Base-by-base conservation (phyloP, 2,329 filamentous ascomycete genomes). In the Elsinoe fawcettii region DNA sequence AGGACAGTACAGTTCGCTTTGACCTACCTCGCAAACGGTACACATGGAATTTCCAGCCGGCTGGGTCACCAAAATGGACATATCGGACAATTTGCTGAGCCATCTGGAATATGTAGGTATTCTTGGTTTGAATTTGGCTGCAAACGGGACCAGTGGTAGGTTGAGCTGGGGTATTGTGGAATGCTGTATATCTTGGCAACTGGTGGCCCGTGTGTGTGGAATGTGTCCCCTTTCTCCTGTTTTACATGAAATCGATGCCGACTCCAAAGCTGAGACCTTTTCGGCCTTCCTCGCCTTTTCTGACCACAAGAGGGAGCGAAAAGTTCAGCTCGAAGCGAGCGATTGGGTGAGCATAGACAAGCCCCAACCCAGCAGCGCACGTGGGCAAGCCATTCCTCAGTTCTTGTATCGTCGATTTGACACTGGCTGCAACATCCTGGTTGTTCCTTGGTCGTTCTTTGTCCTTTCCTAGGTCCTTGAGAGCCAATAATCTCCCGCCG, bases 241-340 rank as follows among this genome's bases (percentile, higher is more conserved):
- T 61, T 62, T 87, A 97, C 79, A 97, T 74, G 70, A 99, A 96
- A 74, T 88, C 95, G 68, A 99, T 90, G 51, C 93, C 93, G 39
- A 99, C 89, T n/a, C 93, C 93, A 66, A 99, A 85, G 70, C 93
- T 90, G 62, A 99, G 69, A 1, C 93, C 93, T 75, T 99, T 99
- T 57, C 92, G 83, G 14, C 84, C 86, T 65, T 93, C 86, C 73
- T 99, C 93, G 34, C 90, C 90, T 62, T 81, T 85, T 59, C 93
- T 81, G 66, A 90, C 71, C 16, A 92, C 85, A 59, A 99, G 71
- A 1, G 93, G 93, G 63, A 99, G 71, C 65, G 88, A 90, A 70
- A 99, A 96, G 73, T 99, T 99, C 64, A 99, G 77, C 75, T 99
- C 93, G 62, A 99, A 96, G 57, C 93, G 78, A 9, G 93, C 93